These are phyloP conservation scores for Pleomassaria siparia DNA, from an alignment of 2,329 filamentous ascomycete genomes.

Conservation along the genomic window DNA sequence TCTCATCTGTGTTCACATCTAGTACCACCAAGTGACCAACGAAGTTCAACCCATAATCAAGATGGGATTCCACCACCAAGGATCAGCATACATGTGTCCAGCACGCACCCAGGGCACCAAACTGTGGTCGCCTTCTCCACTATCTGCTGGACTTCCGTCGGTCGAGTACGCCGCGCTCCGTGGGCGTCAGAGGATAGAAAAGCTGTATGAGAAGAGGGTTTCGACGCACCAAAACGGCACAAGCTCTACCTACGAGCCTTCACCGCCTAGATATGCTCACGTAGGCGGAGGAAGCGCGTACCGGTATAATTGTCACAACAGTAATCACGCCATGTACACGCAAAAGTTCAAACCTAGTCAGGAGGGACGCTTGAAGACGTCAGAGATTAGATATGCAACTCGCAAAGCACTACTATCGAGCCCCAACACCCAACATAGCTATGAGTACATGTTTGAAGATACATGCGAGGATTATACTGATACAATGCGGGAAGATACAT, in stretches of 20 bases:
- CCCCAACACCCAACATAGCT: conserved; percentile 12
- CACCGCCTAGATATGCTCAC: too few relatives aligned
- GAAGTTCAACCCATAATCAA: too few relatives aligned
- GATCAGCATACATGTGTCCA: too few relatives aligned
- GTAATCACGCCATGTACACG: too few relatives aligned
- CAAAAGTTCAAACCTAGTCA: background rate
- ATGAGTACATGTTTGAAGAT: background rate
- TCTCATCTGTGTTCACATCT: too few relatives aligned
- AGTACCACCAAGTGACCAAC: too few relatives aligned
- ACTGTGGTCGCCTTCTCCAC: too few relatives aligned
- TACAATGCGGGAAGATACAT: conserved; percentile 15
- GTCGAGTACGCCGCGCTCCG: background rate
- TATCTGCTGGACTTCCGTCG: background rate
- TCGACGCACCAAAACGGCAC: background rate
- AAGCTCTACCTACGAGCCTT: too few relatives aligned
- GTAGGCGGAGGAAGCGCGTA: too few relatives aligned
- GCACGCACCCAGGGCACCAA: too few relatives aligned
- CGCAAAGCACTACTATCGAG: conserved; percentile 12
- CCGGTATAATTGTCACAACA: too few relatives aligned
- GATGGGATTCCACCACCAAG: too few relatives aligned
- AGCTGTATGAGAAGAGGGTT: background rate
- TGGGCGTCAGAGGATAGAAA: background rate
- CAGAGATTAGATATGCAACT: conserved; percentile 14
- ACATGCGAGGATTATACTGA: background rate
- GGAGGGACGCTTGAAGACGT: conserved; percentile 8